Evolutionary conservation across 208 protist species (phyloP).

Genomic region (Crithidia brevicula): DNA sequence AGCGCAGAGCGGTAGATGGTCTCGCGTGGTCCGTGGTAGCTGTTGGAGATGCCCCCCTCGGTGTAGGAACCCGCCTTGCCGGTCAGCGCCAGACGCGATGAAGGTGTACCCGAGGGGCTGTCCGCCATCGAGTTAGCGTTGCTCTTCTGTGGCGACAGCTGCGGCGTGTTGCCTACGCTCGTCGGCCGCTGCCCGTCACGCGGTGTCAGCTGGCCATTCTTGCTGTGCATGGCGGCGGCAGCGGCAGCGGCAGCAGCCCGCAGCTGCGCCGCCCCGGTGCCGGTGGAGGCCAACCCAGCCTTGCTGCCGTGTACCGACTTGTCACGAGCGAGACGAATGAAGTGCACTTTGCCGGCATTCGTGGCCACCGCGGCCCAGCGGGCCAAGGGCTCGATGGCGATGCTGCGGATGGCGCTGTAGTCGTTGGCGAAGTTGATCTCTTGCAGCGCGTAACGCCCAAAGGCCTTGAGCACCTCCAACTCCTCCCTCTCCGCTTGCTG

Average conservation of each 20-base stretch:
- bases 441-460: slow-evolving; percentile 64
- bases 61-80: slow-evolving; percentile 5
- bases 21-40: slow-evolving; percentile 36
- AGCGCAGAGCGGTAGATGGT: slow-evolving; percentile 68
- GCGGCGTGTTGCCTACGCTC: slow-evolving; percentile 7
- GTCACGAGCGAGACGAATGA: slow-evolving; percentile 66
- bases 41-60: slow-evolving; percentile 13
- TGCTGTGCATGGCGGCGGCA: neutral
- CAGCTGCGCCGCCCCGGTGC: neutral
- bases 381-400: slow-evolving; percentile 72
- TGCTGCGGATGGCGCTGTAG: slow-evolving; percentile 85
- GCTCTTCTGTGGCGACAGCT: slow-evolving; percentile 25
- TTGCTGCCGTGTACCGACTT: slow-evolving; percentile 33
- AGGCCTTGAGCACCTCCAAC: slow-evolving; percentile 22
- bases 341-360: slow-evolving; percentile 83
- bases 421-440: slow-evolving; percentile 78
- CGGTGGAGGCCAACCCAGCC: neutral
- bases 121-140: neutral
- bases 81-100: slow-evolving; percentile 28
- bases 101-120: neutral
- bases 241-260: neutral
- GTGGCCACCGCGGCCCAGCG: slow-evolving; percentile 81
- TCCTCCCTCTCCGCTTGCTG: slow-evolving; percentile 6
- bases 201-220: slow-evolving; percentile 8
- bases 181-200: neutral